phyloP scores from a whole-genome alignment of 805 yeast genomes.

The Candida incommunis region DNA sequence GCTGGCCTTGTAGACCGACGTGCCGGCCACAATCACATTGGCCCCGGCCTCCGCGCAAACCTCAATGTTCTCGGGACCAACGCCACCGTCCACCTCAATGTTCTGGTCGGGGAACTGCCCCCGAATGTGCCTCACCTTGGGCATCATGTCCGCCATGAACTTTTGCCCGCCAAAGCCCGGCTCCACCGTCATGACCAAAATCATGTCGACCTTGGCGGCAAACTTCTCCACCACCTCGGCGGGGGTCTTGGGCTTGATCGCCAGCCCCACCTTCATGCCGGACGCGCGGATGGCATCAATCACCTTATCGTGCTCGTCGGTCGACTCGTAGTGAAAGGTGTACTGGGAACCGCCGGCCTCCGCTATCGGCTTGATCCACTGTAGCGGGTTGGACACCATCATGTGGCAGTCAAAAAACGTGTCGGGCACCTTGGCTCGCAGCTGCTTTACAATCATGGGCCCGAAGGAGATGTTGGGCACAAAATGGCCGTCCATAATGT shows the following conservation, averaged over 20 bases:
- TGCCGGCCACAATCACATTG: constrained; percentile 95
- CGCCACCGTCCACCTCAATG: constrained; percentile 95
- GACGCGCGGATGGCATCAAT: constrained; percentile 60
- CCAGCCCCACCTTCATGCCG: constrained; percentile 91
- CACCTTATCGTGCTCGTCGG: constrained; percentile 52
- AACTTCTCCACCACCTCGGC: constrained; percentile 68
- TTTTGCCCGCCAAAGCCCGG: constrained; percentile 99
- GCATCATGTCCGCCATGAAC: constrained; percentile 94
- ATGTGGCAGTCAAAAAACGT: constrained; percentile 87
- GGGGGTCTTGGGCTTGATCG: constrained; percentile 85
- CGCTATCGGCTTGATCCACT: constrained; percentile 88
- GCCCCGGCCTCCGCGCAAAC: constrained; percentile 96
- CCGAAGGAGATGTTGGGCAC: constrained; percentile 96
- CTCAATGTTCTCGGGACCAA: constrained; percentile 73
- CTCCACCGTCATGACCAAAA: constrained; percentile 95
- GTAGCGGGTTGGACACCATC: constrained; percentile 90
- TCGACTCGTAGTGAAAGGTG: constrained; percentile 91
- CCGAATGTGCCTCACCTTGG: constrained; percentile 73
- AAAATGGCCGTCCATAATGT: constrained; percentile 97
- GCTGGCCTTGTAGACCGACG: constrained; percentile 76
- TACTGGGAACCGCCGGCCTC: constrained; percentile 91
- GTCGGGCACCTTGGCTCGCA: constrained; percentile 64
- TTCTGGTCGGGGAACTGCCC: constrained; percentile 60
- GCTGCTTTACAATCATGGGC: constrained; percentile 69
- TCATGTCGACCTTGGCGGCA: constrained; percentile 77